A percentile compares a stretch with the other conserved stretches of the same genome.
These are phyloP conservation scores for Akebia trifoliata DNA, from an alignment of 164 flowering plant species.

Conservation along the genomic window DNA sequence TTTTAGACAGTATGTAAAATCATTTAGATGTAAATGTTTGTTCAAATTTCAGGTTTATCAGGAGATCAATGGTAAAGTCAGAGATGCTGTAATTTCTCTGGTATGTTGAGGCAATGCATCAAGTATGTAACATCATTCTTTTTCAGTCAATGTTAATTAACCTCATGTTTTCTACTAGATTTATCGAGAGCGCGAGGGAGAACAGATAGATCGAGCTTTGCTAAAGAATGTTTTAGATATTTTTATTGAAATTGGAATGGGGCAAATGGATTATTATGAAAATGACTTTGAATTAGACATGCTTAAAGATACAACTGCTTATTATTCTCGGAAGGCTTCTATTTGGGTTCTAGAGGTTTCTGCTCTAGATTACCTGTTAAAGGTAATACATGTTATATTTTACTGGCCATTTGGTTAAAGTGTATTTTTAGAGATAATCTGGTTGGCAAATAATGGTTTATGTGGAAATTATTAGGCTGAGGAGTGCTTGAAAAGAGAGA, in stretches of 20 bases:
- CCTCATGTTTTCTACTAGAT: constrained; percentile 12
- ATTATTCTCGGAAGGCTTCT: constrained; percentile 79
- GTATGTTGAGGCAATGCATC: constrained; percentile 18
- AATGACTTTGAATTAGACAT: constrained; percentile 65
- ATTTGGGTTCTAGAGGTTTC: constrained; percentile 81
- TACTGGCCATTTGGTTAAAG: not conserved
- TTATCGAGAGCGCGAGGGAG: constrained; percentile 31
- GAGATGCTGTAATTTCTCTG: constrained; percentile 62
- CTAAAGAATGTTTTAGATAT: constrained; percentile 75
- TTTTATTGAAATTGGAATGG: constrained; percentile 81
- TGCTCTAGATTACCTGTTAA: constrained; percentile 78
- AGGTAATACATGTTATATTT: constrained; percentile 27
- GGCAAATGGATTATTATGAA: constrained; percentile 58
- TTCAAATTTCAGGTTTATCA: constrained; percentile 52
- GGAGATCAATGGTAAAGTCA: constrained; percentile 58
- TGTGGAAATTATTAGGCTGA: constrained; percentile 51
- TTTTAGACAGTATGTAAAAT: no score
- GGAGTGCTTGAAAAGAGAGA: constrained; percentile 75
- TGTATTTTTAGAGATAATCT: not conserved
- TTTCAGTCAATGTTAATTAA: not conserved
- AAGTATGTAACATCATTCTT: not conserved
- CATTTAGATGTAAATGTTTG: no score
- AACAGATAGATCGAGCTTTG: constrained; percentile 72
- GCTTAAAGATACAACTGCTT: constrained; percentile 65
- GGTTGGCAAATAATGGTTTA: constrained; percentile 6